Base-by-base conservation (phyloP, 352 stramenopile species). In the Aphanomyces stellatus region DNA sequence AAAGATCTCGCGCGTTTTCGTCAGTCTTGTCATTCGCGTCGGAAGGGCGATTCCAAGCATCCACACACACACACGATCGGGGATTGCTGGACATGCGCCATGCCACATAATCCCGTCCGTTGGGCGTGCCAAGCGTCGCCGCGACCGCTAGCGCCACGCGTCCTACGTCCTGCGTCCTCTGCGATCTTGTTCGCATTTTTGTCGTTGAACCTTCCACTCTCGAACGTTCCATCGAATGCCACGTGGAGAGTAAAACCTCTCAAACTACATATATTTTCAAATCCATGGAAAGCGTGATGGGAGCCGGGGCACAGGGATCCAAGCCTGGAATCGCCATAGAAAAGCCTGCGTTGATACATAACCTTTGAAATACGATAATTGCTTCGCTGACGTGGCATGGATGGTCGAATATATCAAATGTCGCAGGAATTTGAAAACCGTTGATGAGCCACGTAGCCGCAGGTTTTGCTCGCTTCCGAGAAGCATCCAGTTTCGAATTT, bases 401-500 rank as follows among this genome's bases (percentile, higher is more conserved):
- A 24, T 11, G 34, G 7, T 35, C 19, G 55, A 64, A 31, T 46
- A n/a, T 64, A 37, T 64, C 17, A 34, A 64, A 6, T 35, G 10
- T 64, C 24, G n/a, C n/a, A 51, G 55, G 25, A 31, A 27, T 24
- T 22, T 19, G 30, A 34, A 57, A 17, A 3, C n/a, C 22, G 8
- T 22, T 35, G 11, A 10, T 7, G 11, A 15, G 51, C 51, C 51
- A 60, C 51, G 51, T 60, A 60, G 51, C 55, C 22, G 17, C 25
- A 43, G 19, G 24, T 37, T 48, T 27, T n/a, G 37, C 22, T 25
- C 33, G 10, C 24, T n/a, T n/a, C n/a, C n/a, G n/a, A n/a, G 22
- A 6, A 35, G 33, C 35, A 34, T 17, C 37, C 55, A 64, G 31
- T 64, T 64, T 64, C 37, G 55, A 64, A 51, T 64, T 64, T 51